Base-by-base conservation (phyloP, 75 land plant species). In the Adiantum capillusveneris region DNA sequence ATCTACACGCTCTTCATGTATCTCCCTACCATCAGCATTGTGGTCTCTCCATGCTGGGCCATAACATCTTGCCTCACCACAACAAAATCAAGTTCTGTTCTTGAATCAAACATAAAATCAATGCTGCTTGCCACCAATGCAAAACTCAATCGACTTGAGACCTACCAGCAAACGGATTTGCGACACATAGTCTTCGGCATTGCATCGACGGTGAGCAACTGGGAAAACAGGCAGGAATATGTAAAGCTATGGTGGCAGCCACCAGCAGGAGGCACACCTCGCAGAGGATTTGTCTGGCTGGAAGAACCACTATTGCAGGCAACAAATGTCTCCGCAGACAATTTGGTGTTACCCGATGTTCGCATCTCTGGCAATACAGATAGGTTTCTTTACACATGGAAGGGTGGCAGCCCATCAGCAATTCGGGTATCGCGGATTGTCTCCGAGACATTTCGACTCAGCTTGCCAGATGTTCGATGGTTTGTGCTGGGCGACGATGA, bases 161-260 rank as follows among this genome's bases (percentile, higher is more conserved):
- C 37, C 9, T 3, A 34, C 7, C 7, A 34, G 37, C 37, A 3
- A 5, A 34, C 37, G 37, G 37, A 34, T 34, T 34, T 34, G 37
- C 37, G 37, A 9, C 37, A 79, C 70, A 60, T 82, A 24, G 82
- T 75, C 37, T 82, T 82, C 58, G 85, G 85, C 51, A 79, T 82
- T 25, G 83, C 83, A 2, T 79, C 78, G 25, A 79, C 85, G 21
- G 75, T 74, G 20, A 58, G 65, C 25, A 79, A 79, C 25, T 82
- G 81, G 79, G 42, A 42, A 14, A 51, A 57, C 48, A 66, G 85
- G 25, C 45, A 69, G 52, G 69, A 82, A 49, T 79, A 66, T 30
- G 58, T 82, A 54, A 67, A 64, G 56, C 73, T 82, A n/a, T 82
- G 85, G 85, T 82, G 85, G 85, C 52, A 74, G 30, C 78, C 78